Evolutionary conservation across 2,329 filamentous ascomycete species (phyloP), one percentile per base, ranked within the genome.

Genomic region (Xylaria multiplex): DNA sequence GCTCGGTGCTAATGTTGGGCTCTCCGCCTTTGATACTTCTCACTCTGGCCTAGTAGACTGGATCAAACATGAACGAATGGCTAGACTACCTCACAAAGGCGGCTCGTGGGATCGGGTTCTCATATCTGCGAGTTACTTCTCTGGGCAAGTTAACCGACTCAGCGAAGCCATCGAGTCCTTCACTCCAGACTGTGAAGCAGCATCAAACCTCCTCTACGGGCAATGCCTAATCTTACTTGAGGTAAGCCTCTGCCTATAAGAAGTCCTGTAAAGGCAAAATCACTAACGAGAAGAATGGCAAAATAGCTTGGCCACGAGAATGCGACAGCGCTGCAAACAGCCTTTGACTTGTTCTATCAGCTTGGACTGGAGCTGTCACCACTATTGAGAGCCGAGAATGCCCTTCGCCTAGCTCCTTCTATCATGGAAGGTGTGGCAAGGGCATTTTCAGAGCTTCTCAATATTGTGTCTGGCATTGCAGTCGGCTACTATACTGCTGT

Each of bases 341-440:
- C 67, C 11, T 69, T 69, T 43, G 67, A 69, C 30, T 50, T 69
- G 48, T 69, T 69, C 37, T 69, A 69, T 35, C 67, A 69, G 30
- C 64, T 69, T 32, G 67, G 67, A 4, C 24, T 67, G 6, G 67
- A 69, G 42, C 64, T 69, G 3, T 62, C 67, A 6, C 67, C 64
- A 8, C 49, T 69, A 8, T 27, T 69, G 43, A 64, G 64, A 24
- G 64, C 67, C 3, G 59, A 64, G 24, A 61, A 69, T 46, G 67
- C 67, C 4, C 64, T 69, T 22, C 61, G 54, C 16, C 19, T 61
- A 2, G 53, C 59, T 45, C 61, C 59, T 42, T 59, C 67, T 0
- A 69, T 67, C 35, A 69, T 67, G 57, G 67, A 69, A 19, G 19
- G 61, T n/a, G 56, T 69, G 1, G 58, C 57, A 27, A 62, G 64